Base-by-base conservation (phyloP, 768 basidiomycete genomes). In the Rhodocollybia butyracea region DNA sequence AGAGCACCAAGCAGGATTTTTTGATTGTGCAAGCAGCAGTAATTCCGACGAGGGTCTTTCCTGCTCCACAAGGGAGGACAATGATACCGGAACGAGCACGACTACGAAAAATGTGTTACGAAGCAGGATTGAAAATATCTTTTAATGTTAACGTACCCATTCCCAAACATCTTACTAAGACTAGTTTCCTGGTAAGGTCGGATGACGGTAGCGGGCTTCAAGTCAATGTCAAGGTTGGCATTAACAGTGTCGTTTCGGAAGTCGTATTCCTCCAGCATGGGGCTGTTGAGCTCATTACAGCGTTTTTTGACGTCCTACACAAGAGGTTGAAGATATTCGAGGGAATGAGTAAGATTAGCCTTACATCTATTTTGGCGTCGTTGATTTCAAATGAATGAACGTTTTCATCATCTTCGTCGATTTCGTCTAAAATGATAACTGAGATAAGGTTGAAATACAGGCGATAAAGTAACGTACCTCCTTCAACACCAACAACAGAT, bases 11-110 rank as follows among this genome's bases (percentile, higher is more conserved):
- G 67, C 94, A 96, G 22, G 94, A 97, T 74, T 99, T 99, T 77
- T 98, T 98, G 76, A 99, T 95, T 26, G 97, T 99, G 66, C 96
- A 98, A 17, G 97, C 97, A 11, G 97, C 97, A 2, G 96, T 98
- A 66, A 99, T 98, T n/a, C 97, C 97, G 10, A 99, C 97, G 4
- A 99, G 80, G 12, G 97, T 99, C 76, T 99, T 99, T 30, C 97
- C 97, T 40, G 97, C 97, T 51, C 97, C 97, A 68, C 97, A 99
- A 30, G 97, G 97, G 21, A 99, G 77, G 1, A 99, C 97, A 59
- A 99, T 98, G 63, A 99, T 98, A 2, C 97, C 97, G 41, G 94
- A 97, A 54, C 97, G 84, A 43, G 97, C 97, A 67, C 97, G 95
- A 47, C 95, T 95, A 56, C 41, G 42, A 56, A 54, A 38, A 43